Base-by-base conservation (phyloP, 1,139 yeast genomes). In the Kodamaea alishanica region DNA sequence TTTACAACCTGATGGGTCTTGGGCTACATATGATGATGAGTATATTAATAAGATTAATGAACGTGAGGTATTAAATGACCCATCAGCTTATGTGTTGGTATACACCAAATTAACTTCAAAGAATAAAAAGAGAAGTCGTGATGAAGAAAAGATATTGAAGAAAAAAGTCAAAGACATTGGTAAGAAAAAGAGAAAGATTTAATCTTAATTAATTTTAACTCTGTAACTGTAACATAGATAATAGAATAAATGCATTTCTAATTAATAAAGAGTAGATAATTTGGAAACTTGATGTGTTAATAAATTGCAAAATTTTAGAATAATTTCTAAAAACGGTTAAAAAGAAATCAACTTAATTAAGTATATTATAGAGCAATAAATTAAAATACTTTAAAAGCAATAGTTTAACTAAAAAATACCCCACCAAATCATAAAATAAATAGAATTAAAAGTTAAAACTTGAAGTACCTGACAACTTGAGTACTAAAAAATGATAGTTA, bases 11-110 rank as follows among this genome's bases (percentile, higher is more conserved):
- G 92, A 87, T 59, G 88, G 88, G 2, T 63, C 83, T 1, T 92
- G 98, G 98, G 82, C 88, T 26, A 84, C 90, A 8, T 92, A 90
- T 59, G 97, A 92, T 58, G 99, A 92, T 56, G 97, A 92, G 54
- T 80, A 82, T 54, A 81, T 88, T 48, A 84, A 86, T 54, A 74
- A 73, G 45, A 79, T 87, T 39, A 73, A 82, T 32, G 94, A 86
- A 55, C 71, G 78, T 40, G 81, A 77, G 38, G 96, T 88, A 1
- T 68, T 88, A 50, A 77, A 77, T 52, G 95, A 88, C 54, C 87
- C 94, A 23, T 80, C 88, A 28, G 97, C 97, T 2, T 92, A 92
- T 65, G 90, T 89, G 47, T 72, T 92, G 60, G 70, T 92, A 25
- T 92, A 92, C 65, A 78, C 92, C 33, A 78, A 86, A 56, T 62